A percentile compares a stretch with the other conserved stretches of the same genome.
These are phyloP conservation scores for Sordariomycetes sp. DNA, from an alignment of 2,329 filamentous ascomycete species.

Conservation along the genomic window DNA sequence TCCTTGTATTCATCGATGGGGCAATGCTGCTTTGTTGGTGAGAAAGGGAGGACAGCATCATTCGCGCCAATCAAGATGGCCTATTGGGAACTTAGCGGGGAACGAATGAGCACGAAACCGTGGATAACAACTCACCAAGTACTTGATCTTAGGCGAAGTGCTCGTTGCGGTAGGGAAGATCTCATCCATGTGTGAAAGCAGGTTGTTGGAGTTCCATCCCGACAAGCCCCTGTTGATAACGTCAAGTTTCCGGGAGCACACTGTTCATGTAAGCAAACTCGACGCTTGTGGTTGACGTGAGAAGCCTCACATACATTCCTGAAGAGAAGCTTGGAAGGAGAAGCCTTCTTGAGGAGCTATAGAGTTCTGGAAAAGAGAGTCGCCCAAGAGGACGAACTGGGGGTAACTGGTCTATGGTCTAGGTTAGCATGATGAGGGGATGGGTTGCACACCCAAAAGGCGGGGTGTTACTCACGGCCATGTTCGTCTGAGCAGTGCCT, in stretches of 20 bases:
- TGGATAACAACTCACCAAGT: slow-evolving; percentile 56
- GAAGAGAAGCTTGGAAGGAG: slow-evolving; percentile 63
- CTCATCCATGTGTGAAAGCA: slow-evolving; percentile 56
- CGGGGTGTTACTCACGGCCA: neutral
- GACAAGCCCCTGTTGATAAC: slow-evolving; percentile 82
- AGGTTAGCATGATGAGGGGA: too few species aligned
- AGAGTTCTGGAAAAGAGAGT: slow-evolving; percentile 73
- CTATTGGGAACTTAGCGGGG: too few species aligned
- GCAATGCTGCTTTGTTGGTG: slow-evolving; percentile 63
- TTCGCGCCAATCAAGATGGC: slow-evolving; percentile 83
- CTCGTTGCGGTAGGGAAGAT: slow-evolving; percentile 60
- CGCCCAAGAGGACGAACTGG: slow-evolving; percentile 78
- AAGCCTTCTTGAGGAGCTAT: slow-evolving; percentile 57
- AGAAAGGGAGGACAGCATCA: slow-evolving; percentile 63
- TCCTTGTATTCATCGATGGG: slow-evolving; percentile 64
- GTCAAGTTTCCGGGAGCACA: slow-evolving; percentile 69
- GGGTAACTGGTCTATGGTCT: slow-evolving; percentile 53
- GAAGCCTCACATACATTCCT: slow-evolving; percentile 45
- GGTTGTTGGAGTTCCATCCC: slow-evolving; percentile 77
- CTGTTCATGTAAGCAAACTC: slow-evolving; percentile 36
- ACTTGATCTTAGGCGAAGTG: slow-evolving; percentile 50
- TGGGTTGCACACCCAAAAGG: too few species aligned
- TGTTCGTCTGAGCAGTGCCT: too few species aligned
- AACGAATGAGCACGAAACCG: too few species aligned
- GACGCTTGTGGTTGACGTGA: slow-evolving; percentile 1